Percentiles rank a stretch among this genome's conserved stretches.
phyloP scores from a whole-genome alignment of 192 early-diverging fungal species.

The Coemansia sp. region DNA sequence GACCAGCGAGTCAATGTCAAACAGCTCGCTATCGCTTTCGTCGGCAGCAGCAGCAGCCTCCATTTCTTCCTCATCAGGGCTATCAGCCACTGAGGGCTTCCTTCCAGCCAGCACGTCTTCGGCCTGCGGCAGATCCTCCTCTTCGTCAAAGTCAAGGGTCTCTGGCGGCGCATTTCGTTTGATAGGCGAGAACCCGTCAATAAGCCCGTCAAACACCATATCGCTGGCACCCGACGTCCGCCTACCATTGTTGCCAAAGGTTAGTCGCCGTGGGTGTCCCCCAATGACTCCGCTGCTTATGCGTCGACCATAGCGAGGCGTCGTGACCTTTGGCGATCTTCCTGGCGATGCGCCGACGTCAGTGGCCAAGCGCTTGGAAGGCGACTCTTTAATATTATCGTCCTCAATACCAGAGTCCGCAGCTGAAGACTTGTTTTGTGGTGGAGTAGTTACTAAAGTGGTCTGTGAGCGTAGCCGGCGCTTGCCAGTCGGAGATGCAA shows the following conservation, averaged over 20 bases:
- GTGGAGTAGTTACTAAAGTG: too few relatives aligned
- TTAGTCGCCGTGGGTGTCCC: background rate
- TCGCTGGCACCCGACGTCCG: constrained; percentile 9
- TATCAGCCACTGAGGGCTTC: background rate
- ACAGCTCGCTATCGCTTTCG: constrained; percentile 15
- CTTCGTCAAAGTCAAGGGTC: constrained; percentile 6
- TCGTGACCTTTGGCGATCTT: constrained; percentile 4
- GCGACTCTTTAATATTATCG: background rate
- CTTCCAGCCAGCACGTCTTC: background rate
- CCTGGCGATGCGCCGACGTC: background rate
- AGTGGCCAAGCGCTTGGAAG: background rate
- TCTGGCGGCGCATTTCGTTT: constrained; percentile 18
- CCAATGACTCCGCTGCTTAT: constrained; percentile 5
- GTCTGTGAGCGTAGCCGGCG: background rate
- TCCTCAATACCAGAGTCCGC: constrained; percentile 4
- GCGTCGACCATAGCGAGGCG: constrained; percentile 34
- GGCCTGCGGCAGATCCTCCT: background rate
- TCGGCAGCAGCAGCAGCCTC: background rate
- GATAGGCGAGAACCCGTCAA: constrained; percentile 49
- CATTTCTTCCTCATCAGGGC: background rate
- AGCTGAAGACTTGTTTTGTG: background rate
- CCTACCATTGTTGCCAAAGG: constrained; percentile 8
- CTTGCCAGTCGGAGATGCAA: background rate
- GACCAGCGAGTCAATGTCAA: constrained; percentile 23
- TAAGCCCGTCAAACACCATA: constrained; percentile 30